Base-by-base conservation (phyloP, 2,329 filamentous ascomycete species). In the Alternaria sp. region DNA sequence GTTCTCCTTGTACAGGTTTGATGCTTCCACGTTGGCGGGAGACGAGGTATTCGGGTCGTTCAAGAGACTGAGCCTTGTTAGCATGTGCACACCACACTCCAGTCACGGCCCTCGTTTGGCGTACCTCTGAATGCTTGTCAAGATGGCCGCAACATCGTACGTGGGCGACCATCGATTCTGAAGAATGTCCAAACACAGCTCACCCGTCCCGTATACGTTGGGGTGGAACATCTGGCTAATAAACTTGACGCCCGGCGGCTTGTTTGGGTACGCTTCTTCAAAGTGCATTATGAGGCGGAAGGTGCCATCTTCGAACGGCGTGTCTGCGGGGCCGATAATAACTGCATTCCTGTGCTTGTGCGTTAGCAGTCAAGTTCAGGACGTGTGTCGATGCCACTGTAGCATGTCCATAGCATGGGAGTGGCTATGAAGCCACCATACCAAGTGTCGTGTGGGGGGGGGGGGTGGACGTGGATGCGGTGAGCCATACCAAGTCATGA, bases 151-250 rank as follows among this genome's bases (percentile, higher is more conserved):
- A 37, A 99, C 95, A 79, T 99, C 95, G 78, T 99, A 99, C 9
- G 95, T 98, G 14, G 95, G 95, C 77, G 94, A 98, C 95, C 95
- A 99, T 68, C 95, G 85, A 76, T 99, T 99, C 80, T 99, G 95
- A 58, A 99, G 80, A 68, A 99, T 99, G 75, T 99, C 95, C 67
- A 99, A 82, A 75, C 95, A 99, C 50, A 99, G 85, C 81, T 99
- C 95, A 61, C 95, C 95, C 0, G 93, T 98, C 52, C 91, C 93
- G 77, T 99, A 99, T 56, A 99, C 95, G 75, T 99, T 99, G 17
- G 95, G 95, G 72, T 99, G 95, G 79, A 99, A 99, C 95, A 99
- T 99, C 78, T 95, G 88, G 79, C 92, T 96, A 77, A 99, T 96
- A 78, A 99, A 99, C 77, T 98, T 98, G 80, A 98, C 95, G 33